These are phyloP conservation scores for Scleromitrula shiraiana DNA, from an alignment of 2,329 filamentous ascomycete species.

Conservation along the genomic window DNA sequence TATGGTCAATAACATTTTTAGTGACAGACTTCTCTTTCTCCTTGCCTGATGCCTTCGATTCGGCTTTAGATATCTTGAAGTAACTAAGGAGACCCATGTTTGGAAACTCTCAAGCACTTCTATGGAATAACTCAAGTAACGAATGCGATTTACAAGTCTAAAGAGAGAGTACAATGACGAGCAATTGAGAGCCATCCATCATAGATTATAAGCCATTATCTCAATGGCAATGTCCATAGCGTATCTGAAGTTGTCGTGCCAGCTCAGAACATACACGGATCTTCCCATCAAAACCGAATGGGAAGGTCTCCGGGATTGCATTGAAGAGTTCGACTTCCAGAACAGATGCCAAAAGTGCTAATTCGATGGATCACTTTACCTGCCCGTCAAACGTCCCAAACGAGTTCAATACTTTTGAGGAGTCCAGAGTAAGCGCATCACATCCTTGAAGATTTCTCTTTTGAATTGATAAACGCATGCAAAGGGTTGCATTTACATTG, in stretches of 20 bases:
- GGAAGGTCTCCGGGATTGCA: background rate
- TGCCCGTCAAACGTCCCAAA: background rate
- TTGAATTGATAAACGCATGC: background rate
- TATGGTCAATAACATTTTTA: conserved; percentile 2
- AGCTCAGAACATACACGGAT: background rate
- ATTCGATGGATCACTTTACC: too few species aligned
- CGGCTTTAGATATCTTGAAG: conserved; percentile 8
- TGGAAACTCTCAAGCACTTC: background rate
- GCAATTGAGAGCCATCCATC: too few species aligned
- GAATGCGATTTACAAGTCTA: conserved; percentile 5
- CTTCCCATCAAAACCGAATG: background rate
- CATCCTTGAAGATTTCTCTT: conserved; percentile 2
- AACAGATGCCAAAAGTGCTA: background rate
- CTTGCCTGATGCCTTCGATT: conserved; percentile 5
- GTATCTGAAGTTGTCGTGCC: background rate
- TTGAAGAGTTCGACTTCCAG: background rate
- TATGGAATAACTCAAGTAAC: conserved; percentile 1
- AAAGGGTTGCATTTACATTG: background rate
- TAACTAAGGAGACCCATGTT: conserved; percentile 8
- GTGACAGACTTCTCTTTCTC: conserved; percentile 2
- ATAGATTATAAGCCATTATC: conserved; percentile 4
- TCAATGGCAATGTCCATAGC: background rate
- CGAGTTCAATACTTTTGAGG: background rate
- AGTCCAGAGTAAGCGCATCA: background rate
- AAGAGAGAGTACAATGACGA: background rate